Base-by-base conservation (phyloP, 1,284 basidiomycete genomes). In the Ceratobasidium sp. region DNA sequence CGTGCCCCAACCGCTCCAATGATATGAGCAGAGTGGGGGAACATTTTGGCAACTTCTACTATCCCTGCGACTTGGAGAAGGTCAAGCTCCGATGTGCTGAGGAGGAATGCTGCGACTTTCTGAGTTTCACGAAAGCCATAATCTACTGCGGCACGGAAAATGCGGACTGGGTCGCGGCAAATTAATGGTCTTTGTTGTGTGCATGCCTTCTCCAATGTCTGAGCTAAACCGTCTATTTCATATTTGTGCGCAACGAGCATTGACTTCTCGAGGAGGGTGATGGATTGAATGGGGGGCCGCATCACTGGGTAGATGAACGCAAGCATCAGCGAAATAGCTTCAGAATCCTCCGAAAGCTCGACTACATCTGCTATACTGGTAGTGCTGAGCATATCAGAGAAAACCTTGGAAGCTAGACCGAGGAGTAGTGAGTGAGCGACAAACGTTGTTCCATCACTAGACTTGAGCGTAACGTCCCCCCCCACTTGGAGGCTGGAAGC, bases 181-280 rank as follows among this genome's bases (percentile, higher is more conserved):
- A 67, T 45, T 6, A 67, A 50, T 32, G 21, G 3, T n/a, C 36
- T 32, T 6, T 43, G 14, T 21, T 34, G 23, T 4, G 12, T 12
- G 10, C 5, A 18, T n/a, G n/a, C 18, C 32, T 55, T 16, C 16
- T 67, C 64, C 3, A 67, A 12, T 12, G 50, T 34, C 30, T 67
- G 52, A 14, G 28, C 12, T 6, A 55, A 23, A n/a, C n/a, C 50
- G 1, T 67, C 64, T 1, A 67, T 43, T 16, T 67, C 50, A 23
- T 67, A 67, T 55, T 67, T 67, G n/a, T 55, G 12, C 9, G 64
- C 48, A 2, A 55, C 34, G 3, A 43, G 1, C 64, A 67, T 67
- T 6, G 34, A n/a, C n/a, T 67, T 67, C 12, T 67, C 64, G 9
- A 67, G 64, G 2, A 53, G 64, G 6, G 39, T 14, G 52, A 55